These are phyloP conservation scores for Pulveroboletus frians DNA, from an alignment of 768 basidiomycete species.

Conservation along the genomic window DNA sequence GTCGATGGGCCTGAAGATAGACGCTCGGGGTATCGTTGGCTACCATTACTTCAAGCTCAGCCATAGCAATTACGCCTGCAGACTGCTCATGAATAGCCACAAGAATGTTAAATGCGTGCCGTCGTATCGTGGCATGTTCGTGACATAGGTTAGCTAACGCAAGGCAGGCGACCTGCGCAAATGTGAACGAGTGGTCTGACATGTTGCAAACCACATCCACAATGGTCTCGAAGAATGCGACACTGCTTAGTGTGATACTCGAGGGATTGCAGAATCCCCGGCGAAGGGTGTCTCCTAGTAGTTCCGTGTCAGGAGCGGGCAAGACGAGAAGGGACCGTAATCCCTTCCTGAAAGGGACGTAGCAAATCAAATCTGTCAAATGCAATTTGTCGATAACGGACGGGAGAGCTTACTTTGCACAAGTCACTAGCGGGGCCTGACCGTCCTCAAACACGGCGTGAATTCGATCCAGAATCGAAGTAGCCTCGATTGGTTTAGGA, in stretches of 20 bases:
- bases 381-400: not conserved
- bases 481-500: conserved; percentile 48
- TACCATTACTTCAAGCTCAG: conserved; percentile 68
- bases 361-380: conserved; percentile 7
- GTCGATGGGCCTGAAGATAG: conserved; percentile 75
- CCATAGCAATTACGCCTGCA: conserved; percentile 62
- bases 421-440: conserved; percentile 43
- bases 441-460: conserved; percentile 63
- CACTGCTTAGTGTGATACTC: conserved; percentile 46
- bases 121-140: conserved; percentile 54
- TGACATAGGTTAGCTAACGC: conserved; percentile 85
- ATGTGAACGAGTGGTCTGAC: conserved; percentile 56
- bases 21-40: conserved; percentile 69
- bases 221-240: conserved; percentile 74
- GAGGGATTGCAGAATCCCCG: conserved; percentile 64
- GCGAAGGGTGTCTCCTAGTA: conserved; percentile 61
- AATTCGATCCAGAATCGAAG: conserved; percentile 57
- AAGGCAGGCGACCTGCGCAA: conserved; percentile 70
- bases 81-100: conserved; percentile 66
- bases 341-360: conserved; percentile 54
- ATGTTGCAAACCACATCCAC: conserved; percentile 59
- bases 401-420: conserved; percentile 55
- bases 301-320: conserved; percentile 46
- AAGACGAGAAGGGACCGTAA: conserved; percentile 62
- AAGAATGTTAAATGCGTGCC: conserved; percentile 73